Conservation (phyloP, 371 early-diverging fungal species). For the Chytridiales sp. region DNA sequence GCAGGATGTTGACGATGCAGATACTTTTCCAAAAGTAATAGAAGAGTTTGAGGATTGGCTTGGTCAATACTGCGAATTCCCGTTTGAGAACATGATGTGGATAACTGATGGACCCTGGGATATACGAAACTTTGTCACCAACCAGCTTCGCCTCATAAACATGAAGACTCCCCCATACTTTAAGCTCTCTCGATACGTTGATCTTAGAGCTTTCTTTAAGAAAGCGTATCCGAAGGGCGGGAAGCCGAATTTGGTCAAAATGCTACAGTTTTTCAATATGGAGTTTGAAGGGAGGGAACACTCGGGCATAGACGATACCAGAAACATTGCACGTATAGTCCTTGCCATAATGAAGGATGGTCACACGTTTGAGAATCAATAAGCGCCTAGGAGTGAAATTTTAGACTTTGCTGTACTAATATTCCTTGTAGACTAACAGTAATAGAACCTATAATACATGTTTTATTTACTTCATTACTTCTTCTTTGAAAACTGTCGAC, state of each 20-base stretch:
- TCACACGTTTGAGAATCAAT: no score
- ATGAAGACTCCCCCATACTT: no score
- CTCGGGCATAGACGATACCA: constrained; percentile 77
- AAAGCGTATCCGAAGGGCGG: constrained; percentile 48
- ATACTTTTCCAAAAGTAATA: constrained; percentile 61
- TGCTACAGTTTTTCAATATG: constrained; percentile 61
- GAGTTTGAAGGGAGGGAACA: constrained; percentile 72
- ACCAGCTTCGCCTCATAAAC: no score
- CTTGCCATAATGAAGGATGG: constrained; percentile 40
- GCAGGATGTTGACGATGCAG: constrained; percentile 60
- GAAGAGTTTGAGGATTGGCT: constrained; percentile 45
- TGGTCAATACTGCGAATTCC: constrained; percentile 4
- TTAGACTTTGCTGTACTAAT: no score
- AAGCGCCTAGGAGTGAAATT: no score
- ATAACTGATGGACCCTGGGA: constrained; percentile 78
- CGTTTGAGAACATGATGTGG: constrained; percentile 33
- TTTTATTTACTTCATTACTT: no score
- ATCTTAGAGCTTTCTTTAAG: no score
- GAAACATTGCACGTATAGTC: constrained; percentile 51
- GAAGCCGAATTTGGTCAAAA: constrained; percentile 57
- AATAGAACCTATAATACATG: no score
- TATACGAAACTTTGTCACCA: constrained; percentile 74
- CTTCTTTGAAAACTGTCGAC: no score
- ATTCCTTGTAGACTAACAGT: no score
- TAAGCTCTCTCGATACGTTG: no score